Evolutionary conservation across 140 eudicot genomes (phyloP).

Genomic region (Bidens hawaiensis): DNA sequence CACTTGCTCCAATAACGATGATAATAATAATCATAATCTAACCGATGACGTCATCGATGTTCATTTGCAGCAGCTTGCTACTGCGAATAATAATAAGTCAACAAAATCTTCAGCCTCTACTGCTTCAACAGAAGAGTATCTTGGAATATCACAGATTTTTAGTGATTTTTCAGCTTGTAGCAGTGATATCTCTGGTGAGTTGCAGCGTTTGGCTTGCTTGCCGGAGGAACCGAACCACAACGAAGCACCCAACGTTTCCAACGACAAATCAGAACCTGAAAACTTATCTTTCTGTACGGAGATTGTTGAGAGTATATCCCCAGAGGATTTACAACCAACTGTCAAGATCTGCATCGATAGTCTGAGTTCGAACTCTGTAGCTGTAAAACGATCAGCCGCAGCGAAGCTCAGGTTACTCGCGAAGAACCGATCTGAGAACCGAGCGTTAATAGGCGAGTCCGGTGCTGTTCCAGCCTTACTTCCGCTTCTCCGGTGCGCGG

Average conservation of each 20-base stretch:
- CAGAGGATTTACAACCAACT: conserved; percentile 90
- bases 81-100: conserved; percentile 20
- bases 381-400: conserved; percentile 68
- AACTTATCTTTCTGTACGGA: conserved; percentile 80
- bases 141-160: conserved; percentile 55
- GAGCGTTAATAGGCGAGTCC: conserved; percentile 79
- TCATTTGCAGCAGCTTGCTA: conserved; percentile 54
- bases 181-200: conserved; percentile 87
- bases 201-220: conserved; percentile 59
- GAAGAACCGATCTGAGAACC: conserved; percentile 74
- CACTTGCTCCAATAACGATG: too few species aligned
- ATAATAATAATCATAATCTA: too few species aligned
- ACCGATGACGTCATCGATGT: conserved; percentile 69
- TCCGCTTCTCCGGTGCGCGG: conserved; percentile 68
- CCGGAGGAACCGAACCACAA: conserved; percentile 31
- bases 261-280: conserved; percentile 13
- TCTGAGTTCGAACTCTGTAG: conserved; percentile 45
- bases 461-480: conserved; percentile 77
- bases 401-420: conserved; percentile 71
- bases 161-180: conserved; percentile 68
- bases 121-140: conserved; percentile 32
- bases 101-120: conserved; percentile 23
- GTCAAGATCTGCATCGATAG: conserved; percentile 74
- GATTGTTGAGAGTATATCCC: conserved; percentile 70
- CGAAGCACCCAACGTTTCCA: too few species aligned